A percentile compares a stretch with the other conserved stretches of the same genome.
phyloP scores from a whole-genome alignment of 148 eudicot species.

The Spergularia marina region DNA sequence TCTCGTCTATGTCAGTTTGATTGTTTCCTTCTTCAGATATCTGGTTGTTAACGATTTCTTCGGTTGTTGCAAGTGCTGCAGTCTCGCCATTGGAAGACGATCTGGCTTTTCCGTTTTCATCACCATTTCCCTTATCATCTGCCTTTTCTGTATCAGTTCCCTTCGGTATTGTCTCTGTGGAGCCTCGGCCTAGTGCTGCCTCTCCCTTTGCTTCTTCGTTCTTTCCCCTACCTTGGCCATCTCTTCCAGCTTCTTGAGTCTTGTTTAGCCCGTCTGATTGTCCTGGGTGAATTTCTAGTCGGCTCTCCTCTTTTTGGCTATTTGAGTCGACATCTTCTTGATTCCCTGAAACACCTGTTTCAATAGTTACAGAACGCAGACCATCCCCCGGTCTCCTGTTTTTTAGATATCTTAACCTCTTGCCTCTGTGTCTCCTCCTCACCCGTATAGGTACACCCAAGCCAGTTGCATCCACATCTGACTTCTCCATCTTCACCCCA shows the following conservation, averaged over 20 bases:
- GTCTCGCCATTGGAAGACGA: not conserved
- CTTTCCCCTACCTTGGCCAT: not conserved
- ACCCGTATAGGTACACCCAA: conserved; percentile 4
- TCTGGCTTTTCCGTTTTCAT: not conserved
- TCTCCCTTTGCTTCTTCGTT: not conserved
- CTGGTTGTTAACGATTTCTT: not conserved
- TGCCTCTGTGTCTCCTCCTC: conserved; percentile 30
- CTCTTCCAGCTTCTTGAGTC: not conserved
- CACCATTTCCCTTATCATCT: not conserved
- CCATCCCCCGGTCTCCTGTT: conserved; percentile 23
- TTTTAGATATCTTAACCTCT: conserved; percentile 35
- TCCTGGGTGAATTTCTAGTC: not conserved
- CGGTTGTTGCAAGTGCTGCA: not conserved
- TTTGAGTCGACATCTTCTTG: conserved; percentile 9
- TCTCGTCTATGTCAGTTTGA: not conserved
- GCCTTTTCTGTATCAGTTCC: not conserved
- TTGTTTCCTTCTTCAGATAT: conserved; percentile 1
- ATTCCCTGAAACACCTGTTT: not conserved
- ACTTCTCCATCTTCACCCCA: conserved; percentile 27
- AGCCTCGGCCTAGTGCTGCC: not conserved
- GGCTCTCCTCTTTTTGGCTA: not conserved
- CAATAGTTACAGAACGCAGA: not conserved
- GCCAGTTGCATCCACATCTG: conserved; percentile 12
- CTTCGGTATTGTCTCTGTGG: conserved; percentile 1
- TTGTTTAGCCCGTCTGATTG: not conserved